A percentile compares a stretch with the other conserved stretches of the same genome.
Conservation (phyloP, 2,329 filamentous ascomycete genomes). For the Coleophoma eucalyptorum region DNA sequence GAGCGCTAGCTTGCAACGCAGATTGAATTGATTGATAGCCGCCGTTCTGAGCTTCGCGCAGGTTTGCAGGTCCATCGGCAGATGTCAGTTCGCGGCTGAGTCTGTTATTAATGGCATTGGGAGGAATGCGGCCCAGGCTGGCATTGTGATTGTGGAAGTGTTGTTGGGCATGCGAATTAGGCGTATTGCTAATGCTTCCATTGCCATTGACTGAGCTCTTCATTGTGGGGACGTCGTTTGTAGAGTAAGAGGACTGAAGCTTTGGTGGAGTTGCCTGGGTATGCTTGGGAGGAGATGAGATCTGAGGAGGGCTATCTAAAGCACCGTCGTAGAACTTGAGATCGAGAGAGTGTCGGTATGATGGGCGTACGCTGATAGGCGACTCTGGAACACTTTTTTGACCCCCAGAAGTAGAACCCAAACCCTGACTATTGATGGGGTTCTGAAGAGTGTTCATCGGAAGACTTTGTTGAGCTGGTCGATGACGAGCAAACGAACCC, state of each 20-base stretch:
- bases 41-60: constrained; percentile 38
- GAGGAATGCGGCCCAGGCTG: constrained; percentile 75
- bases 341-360: constrained; percentile 57
- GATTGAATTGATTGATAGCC: constrained; percentile 62
- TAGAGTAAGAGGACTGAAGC: constrained; percentile 84
- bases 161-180: constrained; percentile 57
- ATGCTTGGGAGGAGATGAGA: constrained; percentile 41
- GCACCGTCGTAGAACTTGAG: constrained; percentile 38
- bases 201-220: constrained; percentile 47
- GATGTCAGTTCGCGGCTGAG: constrained; percentile 66
- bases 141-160: constrained; percentile 71
- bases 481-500: constrained; percentile 27
- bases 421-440: constrained; percentile 25
- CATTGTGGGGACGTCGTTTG: constrained; percentile 82
- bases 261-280: constrained; percentile 64
- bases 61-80: constrained; percentile 14
- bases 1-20: constrained; percentile 73
- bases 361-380: constrained; percentile 43
- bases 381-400: constrained; percentile 37
- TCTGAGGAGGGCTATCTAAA: constrained; percentile 20
- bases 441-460: constrained; percentile 19
- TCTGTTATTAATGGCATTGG: constrained; percentile 59
- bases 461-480: constrained; percentile 43
- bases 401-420: constrained; percentile 23
- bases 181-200: constrained; percentile 18